Conservation (phyloP, 164 flowering plant genomes). For the Nymphaea thermarum region DNA sequence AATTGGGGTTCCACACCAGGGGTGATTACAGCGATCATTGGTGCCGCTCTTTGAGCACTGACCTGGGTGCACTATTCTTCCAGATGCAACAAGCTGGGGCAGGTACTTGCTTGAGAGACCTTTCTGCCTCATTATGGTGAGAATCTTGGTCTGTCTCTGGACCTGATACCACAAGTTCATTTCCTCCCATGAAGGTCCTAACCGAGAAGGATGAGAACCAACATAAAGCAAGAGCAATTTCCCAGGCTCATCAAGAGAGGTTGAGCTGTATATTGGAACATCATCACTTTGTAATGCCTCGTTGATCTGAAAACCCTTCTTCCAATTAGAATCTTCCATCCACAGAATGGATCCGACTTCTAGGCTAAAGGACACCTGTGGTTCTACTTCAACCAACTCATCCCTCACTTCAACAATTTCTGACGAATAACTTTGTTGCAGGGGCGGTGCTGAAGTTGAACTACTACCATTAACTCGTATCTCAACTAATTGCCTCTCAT, state of each 20-base stretch:
- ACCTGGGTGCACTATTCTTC: slow-evolving; percentile 74
- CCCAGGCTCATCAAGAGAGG: slow-evolving; percentile 50
- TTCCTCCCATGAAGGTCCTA: slow-evolving; percentile 88
- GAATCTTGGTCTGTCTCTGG: slow-evolving; percentile 80
- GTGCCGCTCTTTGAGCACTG: slow-evolving; percentile 47
- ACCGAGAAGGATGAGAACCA: slow-evolving; percentile 75
- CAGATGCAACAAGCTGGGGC: slow-evolving; percentile 69
- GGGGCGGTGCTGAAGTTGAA: slow-evolving; percentile 21
- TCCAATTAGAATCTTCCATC: slow-evolving; percentile 61
- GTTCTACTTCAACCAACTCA: slow-evolving; percentile 25
- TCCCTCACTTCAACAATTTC: slow-evolving; percentile 78
- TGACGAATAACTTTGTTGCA: slow-evolving; percentile 40
- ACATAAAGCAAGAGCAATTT: slow-evolving; percentile 48
- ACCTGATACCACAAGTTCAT: slow-evolving; percentile 93
- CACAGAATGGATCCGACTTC: slow-evolving; percentile 64
- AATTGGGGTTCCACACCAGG: slow-evolving; percentile 89
- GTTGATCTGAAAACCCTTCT: slow-evolving; percentile 59
- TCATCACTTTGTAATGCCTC: slow-evolving; percentile 37
- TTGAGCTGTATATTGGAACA: slow-evolving; percentile 39
- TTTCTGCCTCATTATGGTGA: slow-evolving; percentile 65
- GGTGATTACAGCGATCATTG: slow-evolving; percentile 66
- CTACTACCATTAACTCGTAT: slow-evolving; percentile 42
- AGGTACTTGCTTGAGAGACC: slow-evolving; percentile 66
- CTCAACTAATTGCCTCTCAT: slow-evolving; percentile 49
- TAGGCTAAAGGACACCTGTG: slow-evolving; percentile 38